Evolutionary conservation across 164 flowering plant genomes (phyloP).

Genomic region (Sedum album): DNA sequence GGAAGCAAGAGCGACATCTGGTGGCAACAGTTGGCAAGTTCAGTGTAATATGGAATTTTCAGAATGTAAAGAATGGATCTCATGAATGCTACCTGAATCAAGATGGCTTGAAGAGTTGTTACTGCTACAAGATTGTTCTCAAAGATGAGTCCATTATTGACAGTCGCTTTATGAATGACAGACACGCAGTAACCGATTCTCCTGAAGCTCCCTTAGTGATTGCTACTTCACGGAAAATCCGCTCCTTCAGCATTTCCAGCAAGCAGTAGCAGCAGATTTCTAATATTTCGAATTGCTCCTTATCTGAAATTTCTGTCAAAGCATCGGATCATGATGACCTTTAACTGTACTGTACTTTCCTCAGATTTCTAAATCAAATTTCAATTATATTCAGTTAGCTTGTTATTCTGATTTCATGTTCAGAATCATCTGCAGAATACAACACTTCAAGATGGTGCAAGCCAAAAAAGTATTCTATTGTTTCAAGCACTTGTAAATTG

Average conservation of each 20-base stretch:
- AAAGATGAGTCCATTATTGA: slow-evolving; percentile 90
- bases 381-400: background rate
- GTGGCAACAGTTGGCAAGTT: slow-evolving; percentile 90
- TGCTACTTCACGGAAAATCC: slow-evolving; percentile 89
- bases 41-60: slow-evolving; percentile 87
- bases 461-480: background rate
- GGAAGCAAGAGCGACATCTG: slow-evolving; percentile 85
- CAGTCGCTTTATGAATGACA: slow-evolving; percentile 96
- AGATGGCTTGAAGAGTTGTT: slow-evolving; percentile 91
- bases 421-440: too few species aligned
- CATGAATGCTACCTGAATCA: slow-evolving; percentile 83
- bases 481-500: background rate
- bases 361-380: background rate
- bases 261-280: slow-evolving; percentile 23
- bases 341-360: background rate
- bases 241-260: slow-evolving; percentile 86
- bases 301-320: background rate
- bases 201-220: slow-evolving; percentile 96
- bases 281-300: background rate
- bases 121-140: slow-evolving; percentile 73
- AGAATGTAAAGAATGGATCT: slow-evolving; percentile 77
- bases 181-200: slow-evolving; percentile 62
- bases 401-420: too few species aligned
- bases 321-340: background rate
- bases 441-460: background rate